Evolutionary conservation across 805 yeast species (phyloP), one percentile per base, ranked within the genome.

Genomic region (Yamadazyma akitaensis): DNA sequence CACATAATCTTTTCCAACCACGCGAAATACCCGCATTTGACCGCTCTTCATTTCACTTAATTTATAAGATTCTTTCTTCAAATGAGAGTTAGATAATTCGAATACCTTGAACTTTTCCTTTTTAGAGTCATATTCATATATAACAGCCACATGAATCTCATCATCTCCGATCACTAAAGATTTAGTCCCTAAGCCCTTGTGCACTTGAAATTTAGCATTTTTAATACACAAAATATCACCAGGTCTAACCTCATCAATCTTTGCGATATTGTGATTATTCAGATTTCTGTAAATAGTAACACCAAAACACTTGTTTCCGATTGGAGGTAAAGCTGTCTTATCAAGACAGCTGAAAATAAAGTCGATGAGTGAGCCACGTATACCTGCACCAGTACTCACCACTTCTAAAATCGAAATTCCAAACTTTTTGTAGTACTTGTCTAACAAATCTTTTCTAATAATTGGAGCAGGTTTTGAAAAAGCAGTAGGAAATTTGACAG

Each of bases 171-270:
- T 72, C 5, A 76, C 77, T n/a, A 75, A 62, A 2, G 73, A 56
- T 53, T 68, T 69, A 43, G 57, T 51, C 5, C 63, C 61, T 19
- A 70, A 51, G 18, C 82, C 77, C 66, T 85, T 84, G 54, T 83
- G 88, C 6, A 82, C 79, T 51, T 78, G 80, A 65, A 92, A 91
- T 50, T 77, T 77, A 6, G 89, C 96, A 46, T 81, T 81, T 56
- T 83, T 79, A 51, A 89, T 77, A 43, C 89, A 86, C 36, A 89
- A 65, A 9, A 92, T 74, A 63, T 94, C 98, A 49, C 99, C 99
- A 0, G 95, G 84, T 40, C 78, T 74, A 45, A 90, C 77, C 35
- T 81, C 85, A 45, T 81, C 89, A 26, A 67, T 57, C 53, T 77
- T 81, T 13, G 74, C 65, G 6, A 81, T 76, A 45, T 59, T 62